These are phyloP conservation scores for Epichloe amarillans DNA, from an alignment of 2,329 filamentous ascomycete species.

Conservation along the genomic window DNA sequence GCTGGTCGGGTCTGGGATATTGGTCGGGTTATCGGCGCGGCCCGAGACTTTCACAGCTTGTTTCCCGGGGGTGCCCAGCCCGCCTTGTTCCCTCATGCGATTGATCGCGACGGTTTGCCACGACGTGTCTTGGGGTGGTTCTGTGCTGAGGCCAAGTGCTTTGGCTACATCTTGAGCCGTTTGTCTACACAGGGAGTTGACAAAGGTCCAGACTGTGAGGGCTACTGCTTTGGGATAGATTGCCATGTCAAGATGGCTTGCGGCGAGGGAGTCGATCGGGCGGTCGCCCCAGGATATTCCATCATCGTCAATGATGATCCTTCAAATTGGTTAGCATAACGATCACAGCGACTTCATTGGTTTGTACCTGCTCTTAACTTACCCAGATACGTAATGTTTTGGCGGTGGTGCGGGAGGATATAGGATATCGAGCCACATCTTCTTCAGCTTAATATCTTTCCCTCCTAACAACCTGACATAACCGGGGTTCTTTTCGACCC, in stretches of 20 bases:
- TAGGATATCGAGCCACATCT: constrained; percentile 47
- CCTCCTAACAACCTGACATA: constrained; percentile 32
- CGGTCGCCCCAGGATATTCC: constrained; percentile 33
- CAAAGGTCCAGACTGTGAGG: constrained; percentile 37
- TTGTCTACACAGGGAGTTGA: constrained; percentile 32
- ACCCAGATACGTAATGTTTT: constrained; percentile 47
- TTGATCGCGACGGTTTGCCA: constrained; percentile 20
- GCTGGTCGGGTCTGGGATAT: constrained; percentile 13
- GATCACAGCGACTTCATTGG: too few relatives aligned
- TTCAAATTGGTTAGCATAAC: constrained; percentile 14
- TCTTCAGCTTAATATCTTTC: constrained; percentile 32
- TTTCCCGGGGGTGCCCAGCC: constrained; percentile 10
- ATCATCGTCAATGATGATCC: constrained; percentile 36
- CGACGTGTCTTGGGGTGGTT: constrained; percentile 14
- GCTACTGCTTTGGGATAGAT: constrained; percentile 41
- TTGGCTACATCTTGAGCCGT: constrained; percentile 29
- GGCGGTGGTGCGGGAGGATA: constrained; percentile 48
- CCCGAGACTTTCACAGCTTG: constrained; percentile 13
- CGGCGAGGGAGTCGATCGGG: constrained; percentile 34
- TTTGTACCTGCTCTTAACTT: constrained; percentile 14
- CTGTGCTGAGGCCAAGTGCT: constrained; percentile 29
- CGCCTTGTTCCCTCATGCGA: constrained; percentile 14
- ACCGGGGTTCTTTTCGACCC: constrained; percentile 26
- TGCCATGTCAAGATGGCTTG: constrained; percentile 31
- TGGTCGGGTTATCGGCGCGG: constrained; percentile 13